Conservation (phyloP, 441 rosid species). For the Populus hybrid region DNA sequence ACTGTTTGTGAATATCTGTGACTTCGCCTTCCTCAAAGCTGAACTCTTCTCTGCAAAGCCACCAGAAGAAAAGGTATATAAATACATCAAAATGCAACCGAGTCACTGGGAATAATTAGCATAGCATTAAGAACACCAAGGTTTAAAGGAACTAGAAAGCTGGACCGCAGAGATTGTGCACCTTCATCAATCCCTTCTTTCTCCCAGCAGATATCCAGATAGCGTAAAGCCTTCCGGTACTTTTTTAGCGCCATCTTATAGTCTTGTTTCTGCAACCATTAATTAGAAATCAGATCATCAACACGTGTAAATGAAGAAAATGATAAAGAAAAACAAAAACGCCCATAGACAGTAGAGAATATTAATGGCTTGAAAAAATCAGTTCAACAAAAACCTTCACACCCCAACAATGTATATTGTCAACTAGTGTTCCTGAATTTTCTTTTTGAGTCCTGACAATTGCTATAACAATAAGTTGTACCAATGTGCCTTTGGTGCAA, state of each 20-base stretch:
- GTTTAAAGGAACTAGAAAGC: not conserved
- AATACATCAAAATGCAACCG: slow-evolving; percentile 5
- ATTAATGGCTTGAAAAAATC: not conserved
- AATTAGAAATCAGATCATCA: not conserved
- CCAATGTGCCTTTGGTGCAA: not conserved
- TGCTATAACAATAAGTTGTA: not conserved
- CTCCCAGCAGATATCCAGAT: slow-evolving; percentile 97
- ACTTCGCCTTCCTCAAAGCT: slow-evolving; percentile 80
- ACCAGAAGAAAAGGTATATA: slow-evolving; percentile 7
- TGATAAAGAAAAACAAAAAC: not conserved
- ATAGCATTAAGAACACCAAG: not conserved
- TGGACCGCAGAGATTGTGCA: slow-evolving; percentile 15
- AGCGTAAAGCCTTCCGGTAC: slow-evolving; percentile 84
- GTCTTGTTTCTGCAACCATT: slow-evolving; percentile 66
- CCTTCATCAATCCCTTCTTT: slow-evolving; percentile 96
- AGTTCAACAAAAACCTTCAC: not conserved
- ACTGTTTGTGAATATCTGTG: slow-evolving; percentile 88
- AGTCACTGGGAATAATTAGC: not conserved
- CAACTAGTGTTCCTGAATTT: not conserved
- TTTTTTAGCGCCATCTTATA: slow-evolving; percentile 90
- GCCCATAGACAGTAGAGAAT: not conserved
- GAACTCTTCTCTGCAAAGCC: slow-evolving; percentile 61
- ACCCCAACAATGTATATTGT: not conserved
- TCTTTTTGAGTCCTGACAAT: not conserved
- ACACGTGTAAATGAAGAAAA: not conserved